These are phyloP conservation scores for Ampelomyces quisqualis DNA, from an alignment of 2,329 filamentous ascomycete genomes.

Conservation along the genomic window DNA sequence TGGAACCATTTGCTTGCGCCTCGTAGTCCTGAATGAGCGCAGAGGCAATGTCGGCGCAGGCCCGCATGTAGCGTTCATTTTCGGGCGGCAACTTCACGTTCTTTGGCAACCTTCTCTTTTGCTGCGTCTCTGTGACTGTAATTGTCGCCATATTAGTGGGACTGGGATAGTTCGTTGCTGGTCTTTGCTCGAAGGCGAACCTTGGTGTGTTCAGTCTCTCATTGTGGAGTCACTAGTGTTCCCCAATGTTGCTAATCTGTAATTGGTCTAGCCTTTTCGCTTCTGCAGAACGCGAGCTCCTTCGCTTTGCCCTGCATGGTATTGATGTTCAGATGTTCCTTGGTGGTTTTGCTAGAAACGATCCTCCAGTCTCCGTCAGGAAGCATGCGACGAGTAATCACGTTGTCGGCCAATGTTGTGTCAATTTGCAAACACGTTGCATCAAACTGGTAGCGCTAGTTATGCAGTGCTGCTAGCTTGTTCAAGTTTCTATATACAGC, in stretches of 20 bases:
- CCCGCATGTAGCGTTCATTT: conserved; percentile 90
- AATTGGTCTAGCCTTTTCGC: no score
- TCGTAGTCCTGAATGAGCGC: conserved; percentile 94
- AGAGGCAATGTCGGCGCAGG: conserved; percentile 93
- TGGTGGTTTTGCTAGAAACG: no score
- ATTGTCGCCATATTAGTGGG: conserved; percentile 60
- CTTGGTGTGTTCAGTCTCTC: conserved; percentile 21
- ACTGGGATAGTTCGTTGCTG: conserved; percentile 6
- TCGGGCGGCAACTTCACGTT: conserved; percentile 80
- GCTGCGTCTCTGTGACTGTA: conserved; percentile 55
- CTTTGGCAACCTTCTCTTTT: conserved; percentile 62
- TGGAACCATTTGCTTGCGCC: conserved; percentile 69
- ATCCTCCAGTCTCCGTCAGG: no score
- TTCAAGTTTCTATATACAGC: no score
- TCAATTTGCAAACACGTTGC: no score
- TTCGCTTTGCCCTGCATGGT: no score
- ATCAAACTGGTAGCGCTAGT: no score
- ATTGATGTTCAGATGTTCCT: no score
- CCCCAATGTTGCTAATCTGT: conserved; percentile 14
- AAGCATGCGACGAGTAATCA: no score
- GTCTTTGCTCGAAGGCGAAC: conserved; percentile 22
- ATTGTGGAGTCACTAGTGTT: conserved; percentile 30
- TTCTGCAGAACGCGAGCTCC: no score
- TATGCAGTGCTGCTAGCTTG: no score
- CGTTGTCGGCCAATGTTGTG: no score